phyloP scores from a whole-genome alignment of 2,329 filamentous ascomycete species.

The Ceratocystis cubensis region DNA sequence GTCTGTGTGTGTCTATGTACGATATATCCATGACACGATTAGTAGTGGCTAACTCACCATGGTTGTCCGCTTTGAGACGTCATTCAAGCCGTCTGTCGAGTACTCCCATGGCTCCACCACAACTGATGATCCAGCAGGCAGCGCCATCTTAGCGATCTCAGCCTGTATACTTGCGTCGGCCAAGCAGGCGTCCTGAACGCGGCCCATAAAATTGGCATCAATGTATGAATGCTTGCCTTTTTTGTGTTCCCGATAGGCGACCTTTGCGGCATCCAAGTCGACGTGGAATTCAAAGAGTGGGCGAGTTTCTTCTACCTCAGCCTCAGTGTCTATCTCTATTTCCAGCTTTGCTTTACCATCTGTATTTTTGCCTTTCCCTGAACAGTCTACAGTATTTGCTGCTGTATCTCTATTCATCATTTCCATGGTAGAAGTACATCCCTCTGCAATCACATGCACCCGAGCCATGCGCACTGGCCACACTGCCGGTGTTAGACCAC shows the following conservation, averaged over 20 bases:
- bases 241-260: conserved; percentile 27
- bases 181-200: conserved; percentile 36
- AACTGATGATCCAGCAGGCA: conserved; percentile 35
- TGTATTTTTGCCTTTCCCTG: neutral
- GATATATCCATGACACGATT: too few species aligned
- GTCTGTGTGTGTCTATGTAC: too few species aligned
- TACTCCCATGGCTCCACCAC: conserved; percentile 45
- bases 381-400: too few species aligned
- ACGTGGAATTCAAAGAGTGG: conserved; percentile 29
- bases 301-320: conserved; percentile 15
- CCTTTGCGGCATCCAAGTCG: conserved; percentile 25
- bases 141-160: conserved; percentile 32
- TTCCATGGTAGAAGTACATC: neutral
- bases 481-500: conserved; percentile 19
- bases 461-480: conserved; percentile 30
- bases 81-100: conserved; percentile 40
- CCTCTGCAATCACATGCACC: conserved; percentile 29
- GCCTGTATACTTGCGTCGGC: conserved; percentile 32
- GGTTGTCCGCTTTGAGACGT: conserved; percentile 36
- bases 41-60: conserved; percentile 31
- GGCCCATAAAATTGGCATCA: conserved; percentile 37
- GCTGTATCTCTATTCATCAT: too few species aligned
- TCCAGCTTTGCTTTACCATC: neutral
- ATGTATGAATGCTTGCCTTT: conserved; percentile 36
- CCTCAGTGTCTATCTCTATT: neutral